phyloP scores from a whole-genome alignment of 2,329 filamentous ascomycete species.

The Ophioceras dolichostomum region DNA sequence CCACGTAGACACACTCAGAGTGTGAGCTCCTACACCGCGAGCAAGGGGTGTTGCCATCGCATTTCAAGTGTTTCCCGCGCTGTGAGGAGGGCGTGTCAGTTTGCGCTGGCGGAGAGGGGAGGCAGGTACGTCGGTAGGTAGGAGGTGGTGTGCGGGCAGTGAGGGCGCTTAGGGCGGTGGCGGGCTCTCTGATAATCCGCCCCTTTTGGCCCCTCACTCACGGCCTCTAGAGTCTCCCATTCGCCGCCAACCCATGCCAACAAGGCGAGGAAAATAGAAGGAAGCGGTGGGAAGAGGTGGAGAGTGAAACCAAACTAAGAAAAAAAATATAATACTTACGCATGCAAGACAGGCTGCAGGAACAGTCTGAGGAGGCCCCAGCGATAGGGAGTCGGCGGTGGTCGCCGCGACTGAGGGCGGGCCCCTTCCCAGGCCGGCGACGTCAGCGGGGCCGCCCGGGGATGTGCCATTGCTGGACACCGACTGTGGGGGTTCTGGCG shows the following conservation, averaged over 20 bases:
- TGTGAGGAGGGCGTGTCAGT: slow-evolving; percentile 11
- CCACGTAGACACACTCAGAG: slow-evolving; percentile 57
- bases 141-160: too few relatives aligned
- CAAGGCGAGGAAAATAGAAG: too few relatives aligned
- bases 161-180: too few relatives aligned
- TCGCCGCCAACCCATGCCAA: too few relatives aligned
- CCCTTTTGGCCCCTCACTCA: too few relatives aligned
- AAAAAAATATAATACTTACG: slow-evolving; percentile 5
- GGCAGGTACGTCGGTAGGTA: too few relatives aligned
- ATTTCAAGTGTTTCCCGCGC: slow-evolving; percentile 61
- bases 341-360: slow-evolving; percentile 3
- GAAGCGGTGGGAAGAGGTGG: slow-evolving; percentile 4
- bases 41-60: slow-evolving; percentile 59
- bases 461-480: not conserved
- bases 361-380: not conserved
- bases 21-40: slow-evolving; percentile 49
- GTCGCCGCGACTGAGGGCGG: not conserved
- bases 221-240: too few relatives aligned
- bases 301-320: not conserved
- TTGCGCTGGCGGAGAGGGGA: too few relatives aligned
- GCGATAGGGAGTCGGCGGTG: not conserved
- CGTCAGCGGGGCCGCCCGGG: not conserved
- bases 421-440: not conserved
- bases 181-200: too few relatives aligned
- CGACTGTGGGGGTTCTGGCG: not conserved